Base-by-base conservation (phyloP, 352 stramenopile genomes). In the Phytophthora litchii region DNA sequence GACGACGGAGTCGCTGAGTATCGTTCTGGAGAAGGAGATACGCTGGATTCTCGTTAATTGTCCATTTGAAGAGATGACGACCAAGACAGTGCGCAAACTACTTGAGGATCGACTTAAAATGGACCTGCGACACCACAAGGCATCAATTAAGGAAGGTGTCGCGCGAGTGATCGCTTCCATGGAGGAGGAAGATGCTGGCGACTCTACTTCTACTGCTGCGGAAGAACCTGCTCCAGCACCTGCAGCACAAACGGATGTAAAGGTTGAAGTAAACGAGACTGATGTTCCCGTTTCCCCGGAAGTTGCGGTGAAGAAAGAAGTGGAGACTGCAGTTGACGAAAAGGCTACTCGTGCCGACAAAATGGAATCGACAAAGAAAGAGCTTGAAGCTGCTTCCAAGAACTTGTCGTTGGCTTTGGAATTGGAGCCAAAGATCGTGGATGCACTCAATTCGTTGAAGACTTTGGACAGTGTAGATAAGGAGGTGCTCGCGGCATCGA, bases 51-150 rank as follows among this genome's bases (percentile, higher is more conserved):
- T 94, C 1, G 64, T 76, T 3, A 92, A 92, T 41, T 89, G 76
- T 43, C 73, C 80, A 31, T 89, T 92, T 48, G 83, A 94, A 23
- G 81, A 91, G 46, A 89, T 94, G 74, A 94, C 86, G 3, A 94
- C 86, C 5, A 89, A 89, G 53, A 94, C 72, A 8, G 76, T 94
- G 42, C 69, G 86, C 29, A 90, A 91, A 49, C 36, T 89, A 54
- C 67, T 94, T 0, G 80, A 92, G 44, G 68, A 88, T 40, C 80
- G 81, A 6, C 64, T 94, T 2, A 62, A 80, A 0, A 84, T 90
- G 60, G 81, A 93, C 41, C 61, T 94, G 42, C 81, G 78, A 34
- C 70, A 87, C 45, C 80, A 93, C 52, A 92, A 92, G 52, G 67
- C 76, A 7, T 76, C 72, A 9, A 94, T 94, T 35, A 90, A 90